A percentile compares a stretch with the other conserved stretches of the same genome.
Evolutionary conservation across 805 yeast genomes (phyloP).

Genomic region (Debaryomyces prosopidis): DNA sequence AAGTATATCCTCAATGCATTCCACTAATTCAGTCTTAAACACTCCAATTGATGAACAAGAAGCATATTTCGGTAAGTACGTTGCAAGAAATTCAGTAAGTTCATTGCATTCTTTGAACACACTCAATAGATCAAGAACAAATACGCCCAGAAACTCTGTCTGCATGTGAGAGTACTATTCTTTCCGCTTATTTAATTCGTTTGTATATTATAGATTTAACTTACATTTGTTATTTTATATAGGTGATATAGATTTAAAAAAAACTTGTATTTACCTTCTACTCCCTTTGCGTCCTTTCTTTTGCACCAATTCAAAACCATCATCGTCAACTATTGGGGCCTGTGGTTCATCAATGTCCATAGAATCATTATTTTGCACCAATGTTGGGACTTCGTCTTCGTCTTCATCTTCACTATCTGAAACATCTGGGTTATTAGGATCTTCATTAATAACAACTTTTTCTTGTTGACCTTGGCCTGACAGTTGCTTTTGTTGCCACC

Average conservation of each 20-base stretch:
- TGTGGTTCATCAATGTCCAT: conserved; percentile 35
- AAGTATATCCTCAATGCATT: conserved; percentile 19
- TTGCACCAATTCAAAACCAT: conserved; percentile 89
- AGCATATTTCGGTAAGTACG: conserved; percentile 12
- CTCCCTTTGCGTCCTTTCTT: conserved; percentile 50
- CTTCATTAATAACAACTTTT: conserved; percentile 52
- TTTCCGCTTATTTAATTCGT: background rate
- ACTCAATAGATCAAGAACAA: conserved; percentile 34
- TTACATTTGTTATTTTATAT: background rate
- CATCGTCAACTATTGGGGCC: conserved; percentile 84
- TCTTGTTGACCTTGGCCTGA: conserved; percentile 23
- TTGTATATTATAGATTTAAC: background rate
- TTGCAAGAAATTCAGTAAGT: conserved; percentile 28
- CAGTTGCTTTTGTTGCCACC: conserved; percentile 57
- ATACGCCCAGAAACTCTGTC: conserved; percentile 37
- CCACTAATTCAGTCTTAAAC: conserved; percentile 14
- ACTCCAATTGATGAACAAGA: conserved; percentile 36
- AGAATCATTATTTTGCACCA: conserved; percentile 20
- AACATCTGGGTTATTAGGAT: conserved; percentile 62
- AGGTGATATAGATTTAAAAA: background rate
- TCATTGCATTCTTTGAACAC: conserved; percentile 43
- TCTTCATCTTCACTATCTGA: conserved; percentile 50
- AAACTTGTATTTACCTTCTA: conserved; percentile 28
- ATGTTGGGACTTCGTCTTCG: conserved; percentile 32
- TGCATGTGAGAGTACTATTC: conserved; percentile 13